phyloP scores from a whole-genome alignment of 1,284 basidiomycete genomes.

The Taiwanofungus camphoratus region DNA sequence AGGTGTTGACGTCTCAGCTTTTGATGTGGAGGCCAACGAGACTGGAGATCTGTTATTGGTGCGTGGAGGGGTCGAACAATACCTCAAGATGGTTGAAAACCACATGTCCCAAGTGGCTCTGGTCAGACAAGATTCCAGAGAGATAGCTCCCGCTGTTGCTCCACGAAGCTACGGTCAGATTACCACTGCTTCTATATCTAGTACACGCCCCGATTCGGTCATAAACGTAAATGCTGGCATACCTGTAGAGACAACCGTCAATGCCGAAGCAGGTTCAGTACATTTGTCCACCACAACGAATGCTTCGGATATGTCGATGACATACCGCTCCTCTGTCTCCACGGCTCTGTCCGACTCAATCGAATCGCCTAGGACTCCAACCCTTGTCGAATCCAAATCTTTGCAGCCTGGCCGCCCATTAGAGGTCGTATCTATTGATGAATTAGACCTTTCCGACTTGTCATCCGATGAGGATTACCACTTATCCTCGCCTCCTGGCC shows the following conservation, averaged over 20 bases:
- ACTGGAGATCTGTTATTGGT: conserved; percentile 53
- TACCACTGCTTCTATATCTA: not conserved
- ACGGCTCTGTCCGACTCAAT: not conserved
- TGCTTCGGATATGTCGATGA: not conserved
- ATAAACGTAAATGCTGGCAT: not conserved
- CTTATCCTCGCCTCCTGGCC: conserved; percentile 39
- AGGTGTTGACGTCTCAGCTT: conserved; percentile 55
- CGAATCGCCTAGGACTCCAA: not conserved
- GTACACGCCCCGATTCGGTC: too few species aligned
- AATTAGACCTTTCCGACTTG: conserved; percentile 66
- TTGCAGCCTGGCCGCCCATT: conserved; percentile 38
- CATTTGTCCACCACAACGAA: not conserved
- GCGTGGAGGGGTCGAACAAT: conserved; percentile 60
- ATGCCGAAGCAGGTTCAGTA: not conserved
- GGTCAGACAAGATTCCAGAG: not conserved
- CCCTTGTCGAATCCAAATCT: not conserved
- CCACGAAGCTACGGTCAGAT: not conserved
- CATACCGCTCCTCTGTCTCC: not conserved
- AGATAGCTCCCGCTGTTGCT: not conserved
- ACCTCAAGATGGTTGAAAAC: conserved; percentile 53
- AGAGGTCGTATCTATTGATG: conserved; percentile 70
- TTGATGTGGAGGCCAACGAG: conserved; percentile 59
- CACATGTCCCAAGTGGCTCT: conserved; percentile 15
- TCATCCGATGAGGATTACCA: conserved; percentile 45
- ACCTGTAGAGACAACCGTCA: not conserved